A percentile compares a stretch with the other conserved stretches of the same genome.
These are phyloP conservation scores for Tetrapyrgos nigripes DNA, from an alignment of 1,284 basidiomycete species.

Conservation along the genomic window DNA sequence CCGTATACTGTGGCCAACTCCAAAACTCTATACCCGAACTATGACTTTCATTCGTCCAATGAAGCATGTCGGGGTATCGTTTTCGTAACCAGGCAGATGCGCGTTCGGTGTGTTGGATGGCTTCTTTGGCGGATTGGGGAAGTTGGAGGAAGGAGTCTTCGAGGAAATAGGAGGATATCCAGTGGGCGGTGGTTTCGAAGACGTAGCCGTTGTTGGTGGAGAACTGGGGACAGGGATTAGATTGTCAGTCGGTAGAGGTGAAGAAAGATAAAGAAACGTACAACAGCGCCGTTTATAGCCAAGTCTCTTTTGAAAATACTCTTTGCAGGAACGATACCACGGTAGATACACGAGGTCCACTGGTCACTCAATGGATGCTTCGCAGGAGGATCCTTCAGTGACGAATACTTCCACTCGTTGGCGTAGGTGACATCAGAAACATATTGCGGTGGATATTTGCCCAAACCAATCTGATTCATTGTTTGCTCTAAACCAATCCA, in stretches of 20 bases:
- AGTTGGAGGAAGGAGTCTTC: slow-evolving; percentile 50
- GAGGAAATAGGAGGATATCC: slow-evolving; percentile 70
- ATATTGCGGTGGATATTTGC: slow-evolving; percentile 31
- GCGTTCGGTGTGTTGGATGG: slow-evolving; percentile 44
- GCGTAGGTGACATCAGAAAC: slow-evolving; percentile 7
- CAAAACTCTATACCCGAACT: neutral
- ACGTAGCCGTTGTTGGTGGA: slow-evolving; percentile 59
- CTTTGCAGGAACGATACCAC: slow-evolving; percentile 62
- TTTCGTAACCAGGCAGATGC: slow-evolving; percentile 55
- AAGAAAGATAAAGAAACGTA: slow-evolving; percentile 6
- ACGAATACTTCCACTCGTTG: slow-evolving; percentile 41
- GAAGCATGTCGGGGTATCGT: slow-evolving; percentile 53
- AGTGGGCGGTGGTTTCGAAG: slow-evolving; percentile 61
- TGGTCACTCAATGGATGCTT: slow-evolving; percentile 25
- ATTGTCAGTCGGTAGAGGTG: neutral
- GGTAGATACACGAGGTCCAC: slow-evolving; percentile 53
- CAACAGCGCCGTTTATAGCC: slow-evolving; percentile 63
- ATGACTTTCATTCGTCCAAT: slow-evolving; percentile 47
- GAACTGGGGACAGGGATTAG: slow-evolving; percentile 35
- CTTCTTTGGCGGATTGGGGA: slow-evolving; percentile 50
- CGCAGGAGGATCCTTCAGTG: slow-evolving; percentile 32
- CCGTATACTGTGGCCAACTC: neutral
- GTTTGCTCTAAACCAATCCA: slow-evolving; percentile 38
- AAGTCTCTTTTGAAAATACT: slow-evolving; percentile 61
- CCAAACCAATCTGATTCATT: slow-evolving; percentile 44